phyloP scores from a whole-genome alignment of 805 yeast species.

The Wickerhamiella sergipiensis region DNA sequence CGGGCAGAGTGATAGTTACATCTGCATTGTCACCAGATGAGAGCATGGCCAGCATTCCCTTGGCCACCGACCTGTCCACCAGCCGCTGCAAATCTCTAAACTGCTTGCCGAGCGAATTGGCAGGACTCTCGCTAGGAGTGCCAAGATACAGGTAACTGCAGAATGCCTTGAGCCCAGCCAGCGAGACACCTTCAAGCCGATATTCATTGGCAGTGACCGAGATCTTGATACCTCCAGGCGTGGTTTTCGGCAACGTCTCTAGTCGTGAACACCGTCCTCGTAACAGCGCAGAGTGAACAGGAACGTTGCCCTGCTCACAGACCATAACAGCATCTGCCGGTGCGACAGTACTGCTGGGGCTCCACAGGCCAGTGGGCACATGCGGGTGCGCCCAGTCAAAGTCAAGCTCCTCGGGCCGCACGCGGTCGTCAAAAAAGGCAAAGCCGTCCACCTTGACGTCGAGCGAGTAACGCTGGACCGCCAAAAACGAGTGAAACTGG shows the following conservation, averaged over 20 bases:
- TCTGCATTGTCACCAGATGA: conserved; percentile 9
- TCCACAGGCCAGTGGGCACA: not conserved
- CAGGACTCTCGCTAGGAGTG: conserved; percentile 2
- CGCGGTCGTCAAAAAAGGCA: conserved; percentile 3
- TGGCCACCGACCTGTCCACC: conserved; percentile 5
- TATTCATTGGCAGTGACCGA: not conserved
- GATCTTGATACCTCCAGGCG: not conserved
- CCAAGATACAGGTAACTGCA: conserved; percentile 3
- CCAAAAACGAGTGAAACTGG: conserved; percentile 8
- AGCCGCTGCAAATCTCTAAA: conserved; percentile 11
- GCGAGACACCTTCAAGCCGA: not conserved
- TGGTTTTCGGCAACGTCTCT: not conserved
- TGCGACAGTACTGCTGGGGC: not conserved
- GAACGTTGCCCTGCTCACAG: not conserved
- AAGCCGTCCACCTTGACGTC: not conserved
- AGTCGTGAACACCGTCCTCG: conserved; percentile 15
- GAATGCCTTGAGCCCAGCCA: not conserved
- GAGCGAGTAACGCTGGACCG: conserved; percentile 4
- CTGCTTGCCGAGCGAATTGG: conserved; percentile 6
- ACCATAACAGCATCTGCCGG: not conserved
- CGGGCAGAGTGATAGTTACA: conserved; percentile 2
- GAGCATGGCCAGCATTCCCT: conserved; percentile 12
- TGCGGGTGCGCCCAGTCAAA: not conserved
- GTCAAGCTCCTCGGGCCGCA: not conserved
- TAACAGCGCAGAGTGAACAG: conserved; percentile 10